Evolutionary conservation across 2,329 filamentous ascomycete species (phyloP), one percentile per base, ranked within the genome.

Genomic region (Diaporthe australafricana): DNA sequence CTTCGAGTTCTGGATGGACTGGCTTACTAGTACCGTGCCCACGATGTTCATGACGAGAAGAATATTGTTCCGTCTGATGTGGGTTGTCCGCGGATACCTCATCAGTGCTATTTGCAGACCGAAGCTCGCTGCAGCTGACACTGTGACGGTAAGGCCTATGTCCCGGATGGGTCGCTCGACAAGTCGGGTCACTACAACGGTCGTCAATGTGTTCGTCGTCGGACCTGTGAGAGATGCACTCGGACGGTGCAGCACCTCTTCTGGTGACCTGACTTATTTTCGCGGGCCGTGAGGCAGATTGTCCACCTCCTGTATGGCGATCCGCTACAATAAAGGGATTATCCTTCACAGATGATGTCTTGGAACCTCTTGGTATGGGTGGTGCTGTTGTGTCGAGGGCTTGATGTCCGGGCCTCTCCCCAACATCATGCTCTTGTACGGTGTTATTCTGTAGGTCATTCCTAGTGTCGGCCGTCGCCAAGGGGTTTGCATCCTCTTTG

Each of bases 271-370:
- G 48, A 22, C 42, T 71, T n/a, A 17, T n/a, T 7, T 57, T 65
- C 30, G 30, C 17, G 3, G 35, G 70, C 35, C 53, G 57, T 52
- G 66, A 47, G 5, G 35, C 45, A 12, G 52, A n/a, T 9, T 50
- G 45, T 22, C 38, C 45, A n/a, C 48, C 27, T 47, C 27, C 65
- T n/a, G 55, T 35, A 20, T 74, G 68, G 55, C 75, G 75, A 20
- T 78, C 78, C 22, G 76, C 75, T 22, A 77, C 50, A 48, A 78
- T 48, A 35, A 77, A 79, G 3, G 75, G 75, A 56, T 74, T 78
- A 3, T 74, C 71, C 45, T 72, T 75, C 73, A 63, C 62, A 57
- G 75, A 40, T 14, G 50, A 70, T 22, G 45, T 65, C 9, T 35
- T 27, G 1, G 68, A 62, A 20, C 65, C 65, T 16, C 48, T 22